phyloP scores from a whole-genome alignment of 495 filamentous ascomycete genomes.

The Daldinia bambusicola region DNA sequence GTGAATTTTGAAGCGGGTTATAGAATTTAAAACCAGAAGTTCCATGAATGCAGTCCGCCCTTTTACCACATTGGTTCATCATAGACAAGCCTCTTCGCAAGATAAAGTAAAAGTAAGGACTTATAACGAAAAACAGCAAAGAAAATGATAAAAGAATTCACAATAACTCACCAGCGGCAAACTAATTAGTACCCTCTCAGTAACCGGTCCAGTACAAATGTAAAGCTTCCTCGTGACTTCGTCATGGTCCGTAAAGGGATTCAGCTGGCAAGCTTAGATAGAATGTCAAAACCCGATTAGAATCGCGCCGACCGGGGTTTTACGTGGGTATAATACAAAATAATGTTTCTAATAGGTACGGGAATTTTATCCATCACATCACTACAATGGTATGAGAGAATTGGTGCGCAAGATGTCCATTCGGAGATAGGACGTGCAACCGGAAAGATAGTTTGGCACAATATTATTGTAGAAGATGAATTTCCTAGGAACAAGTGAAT shows the following conservation, averaged over 20 bases:
- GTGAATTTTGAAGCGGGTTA: conserved; percentile 38
- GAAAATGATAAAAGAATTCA: not conserved
- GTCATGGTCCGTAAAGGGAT: conserved; percentile 32
- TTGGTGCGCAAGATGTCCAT: not conserved
- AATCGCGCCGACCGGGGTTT: conserved; percentile 32
- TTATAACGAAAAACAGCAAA: not conserved
- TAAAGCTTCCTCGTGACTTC: conserved; percentile 27
- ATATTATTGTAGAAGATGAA: conserved; percentile 29
- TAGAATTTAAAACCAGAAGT: conserved; percentile 51
- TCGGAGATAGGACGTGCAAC: not conserved
- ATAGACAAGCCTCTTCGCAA: conserved; percentile 52
- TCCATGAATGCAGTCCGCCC: conserved; percentile 63
- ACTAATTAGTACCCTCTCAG: conserved; percentile 9
- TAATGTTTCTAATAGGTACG: not conserved
- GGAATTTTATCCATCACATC: conserved; percentile 11
- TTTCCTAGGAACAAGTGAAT: conserved; percentile 26
- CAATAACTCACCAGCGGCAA: conserved; percentile 23
- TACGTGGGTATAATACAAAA: not conserved
- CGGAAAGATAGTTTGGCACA: conserved; percentile 13
- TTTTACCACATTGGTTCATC: conserved; percentile 72
- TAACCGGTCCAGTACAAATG: conserved; percentile 12
- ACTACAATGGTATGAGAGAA: not conserved
- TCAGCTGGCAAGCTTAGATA: conserved; percentile 16
- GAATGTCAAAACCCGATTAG: conserved; percentile 9
- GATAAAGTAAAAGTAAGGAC: not conserved